A percentile compares a stretch with the other conserved stretches of the same genome.
phyloP scores from a whole-genome alignment of 2,329 filamentous ascomycete species.

The Cercospora berteroae region DNA sequence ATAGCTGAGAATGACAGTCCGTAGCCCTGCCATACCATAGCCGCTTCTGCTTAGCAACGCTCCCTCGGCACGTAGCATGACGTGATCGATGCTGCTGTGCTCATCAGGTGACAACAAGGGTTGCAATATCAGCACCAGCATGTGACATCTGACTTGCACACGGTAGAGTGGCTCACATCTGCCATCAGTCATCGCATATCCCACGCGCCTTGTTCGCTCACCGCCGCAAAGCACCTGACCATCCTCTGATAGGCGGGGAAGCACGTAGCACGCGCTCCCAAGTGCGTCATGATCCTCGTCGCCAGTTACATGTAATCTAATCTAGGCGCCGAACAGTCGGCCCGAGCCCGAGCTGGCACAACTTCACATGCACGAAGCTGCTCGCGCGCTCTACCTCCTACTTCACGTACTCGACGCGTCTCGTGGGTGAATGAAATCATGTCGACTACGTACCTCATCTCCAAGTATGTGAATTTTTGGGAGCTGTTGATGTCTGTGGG shows the following conservation, averaged over 20 bases:
- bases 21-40: conserved; percentile 12
- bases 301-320: neutral
- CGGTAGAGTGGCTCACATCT: neutral
- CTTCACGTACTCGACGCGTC: neutral
- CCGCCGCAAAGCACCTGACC: conserved; percentile 1
- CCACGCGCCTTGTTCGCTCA: neutral
- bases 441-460: conserved; percentile 43
- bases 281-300: conserved; percentile 1
- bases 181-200: neutral
- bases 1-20: conserved; percentile 2
- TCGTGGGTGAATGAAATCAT: conserved; percentile 13
- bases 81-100: neutral
- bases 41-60: conserved; percentile 8
- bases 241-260: neutral
- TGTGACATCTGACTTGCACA: neutral
- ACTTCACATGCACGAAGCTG: conserved; percentile 2
- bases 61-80: neutral
- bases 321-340: neutral
- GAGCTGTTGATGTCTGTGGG: neutral
- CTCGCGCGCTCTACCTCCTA: neutral
- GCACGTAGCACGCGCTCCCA: neutral
- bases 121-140: neutral
- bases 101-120: neutral
- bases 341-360: conserved; percentile 1
- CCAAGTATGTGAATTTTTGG: conserved; percentile 36